These are phyloP conservation scores for Rosa chinensis DNA, from an alignment of 306 rosid genomes.

Conservation along the genomic window DNA sequence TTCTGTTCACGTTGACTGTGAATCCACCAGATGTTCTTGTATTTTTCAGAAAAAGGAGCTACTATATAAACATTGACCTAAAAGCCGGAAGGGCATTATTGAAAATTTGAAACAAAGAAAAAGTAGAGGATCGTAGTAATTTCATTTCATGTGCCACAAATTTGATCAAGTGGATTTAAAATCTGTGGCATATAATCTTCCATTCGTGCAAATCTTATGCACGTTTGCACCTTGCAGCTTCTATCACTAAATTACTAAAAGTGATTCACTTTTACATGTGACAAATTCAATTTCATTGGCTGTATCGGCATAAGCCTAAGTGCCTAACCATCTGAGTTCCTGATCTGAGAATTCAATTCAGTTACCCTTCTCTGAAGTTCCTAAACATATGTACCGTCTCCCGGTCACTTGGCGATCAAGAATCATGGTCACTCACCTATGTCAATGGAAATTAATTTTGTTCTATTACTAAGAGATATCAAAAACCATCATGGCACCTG, in stretches of 20 bases:
- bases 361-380: neutral
- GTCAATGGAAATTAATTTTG: neutral
- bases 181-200: neutral
- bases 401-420: neutral
- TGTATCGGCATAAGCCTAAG: neutral
- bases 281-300: neutral
- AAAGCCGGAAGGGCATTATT: neutral
- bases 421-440: neutral
- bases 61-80: neutral
- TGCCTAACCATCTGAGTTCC: neutral
- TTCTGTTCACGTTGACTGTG: neutral
- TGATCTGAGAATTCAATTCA: neutral
- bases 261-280: neutral
- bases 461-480: too few relatives aligned
- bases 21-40: neutral
- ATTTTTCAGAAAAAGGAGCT: neutral
- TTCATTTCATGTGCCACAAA: neutral
- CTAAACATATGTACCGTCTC: neutral
- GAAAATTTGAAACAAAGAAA: neutral
- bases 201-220: conserved; percentile 3
- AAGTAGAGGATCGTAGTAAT: neutral
- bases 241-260: neutral
- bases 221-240: neutral
- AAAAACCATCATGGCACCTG: neutral
- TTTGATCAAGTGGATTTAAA: neutral